A percentile compares a stretch with the other conserved stretches of the same genome.
These are phyloP conservation scores for Solanum hybrid DNA, from an alignment of 305 asterid genomes.

Conservation along the genomic window DNA sequence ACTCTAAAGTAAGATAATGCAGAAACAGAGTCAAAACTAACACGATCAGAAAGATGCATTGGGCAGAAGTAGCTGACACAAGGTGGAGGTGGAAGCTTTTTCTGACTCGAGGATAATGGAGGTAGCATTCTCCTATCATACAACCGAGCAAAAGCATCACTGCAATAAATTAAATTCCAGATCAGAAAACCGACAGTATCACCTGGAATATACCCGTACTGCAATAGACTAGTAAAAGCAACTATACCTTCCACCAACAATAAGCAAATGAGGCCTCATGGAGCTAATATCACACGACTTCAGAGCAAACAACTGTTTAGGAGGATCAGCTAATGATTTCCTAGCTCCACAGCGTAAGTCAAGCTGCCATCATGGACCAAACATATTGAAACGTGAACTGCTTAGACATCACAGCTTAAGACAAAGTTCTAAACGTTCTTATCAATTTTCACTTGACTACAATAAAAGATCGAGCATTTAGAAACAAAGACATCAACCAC, in stretches of 20 bases:
- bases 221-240: neutral
- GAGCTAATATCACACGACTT: constrained; percentile 90
- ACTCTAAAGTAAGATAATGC: neutral
- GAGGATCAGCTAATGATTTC: constrained; percentile 78
- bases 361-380: constrained; percentile 46
- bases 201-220: neutral
- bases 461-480: neutral
- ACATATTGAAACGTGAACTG: neutral
- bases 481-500: neutral
- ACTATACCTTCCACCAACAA: constrained; percentile 93
- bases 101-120: constrained; percentile 81
- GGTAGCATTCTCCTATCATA: constrained; percentile 98
- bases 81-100: constrained; percentile 73
- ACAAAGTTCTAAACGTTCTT: neutral
- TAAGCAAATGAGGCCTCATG: constrained; percentile 91
- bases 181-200: constrained; percentile 11
- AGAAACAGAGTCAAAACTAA: constrained; percentile 28
- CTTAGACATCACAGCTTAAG: neutral
- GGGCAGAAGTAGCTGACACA: constrained; percentile 93
- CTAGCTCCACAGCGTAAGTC: constrained; percentile 91
- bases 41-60: constrained; percentile 84
- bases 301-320: constrained; percentile 67
- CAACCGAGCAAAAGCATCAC: constrained; percentile 95
- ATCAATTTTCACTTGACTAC: neutral
- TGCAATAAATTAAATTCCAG: constrained; percentile 28